Base-by-base conservation (phyloP, 2,329 filamentous ascomycete species). In the Gaeumannomyces tritici region DNA sequence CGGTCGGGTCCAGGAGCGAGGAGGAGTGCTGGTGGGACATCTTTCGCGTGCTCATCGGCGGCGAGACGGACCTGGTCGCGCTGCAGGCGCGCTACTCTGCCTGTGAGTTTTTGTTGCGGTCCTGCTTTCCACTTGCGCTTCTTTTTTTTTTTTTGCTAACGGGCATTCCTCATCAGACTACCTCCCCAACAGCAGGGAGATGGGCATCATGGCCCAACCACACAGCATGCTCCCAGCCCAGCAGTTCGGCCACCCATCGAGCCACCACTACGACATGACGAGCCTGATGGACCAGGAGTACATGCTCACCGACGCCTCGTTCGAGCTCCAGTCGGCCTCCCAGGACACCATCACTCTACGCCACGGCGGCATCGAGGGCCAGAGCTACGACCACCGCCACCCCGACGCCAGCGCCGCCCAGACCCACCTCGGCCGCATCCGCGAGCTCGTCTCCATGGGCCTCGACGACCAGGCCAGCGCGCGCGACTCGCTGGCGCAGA, bases 21-120 rank as follows among this genome's bases (percentile, higher is more conserved):
- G 60, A 61, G 60, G 54, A 42, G 29, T 35, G 31, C 60, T 61
- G 60, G 60, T 61, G 60, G 60, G 60, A 61, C n/a, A 56, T 61
- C 29, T 61, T 61, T 4, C 29, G 51, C 12, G 26, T 61, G 31
- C 55, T 61, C 28, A 47, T 61, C 26, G 35, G 42, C 28, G 27
- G 51, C 1, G 21, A 35, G 12, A 29, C 42, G 4, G 60, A 61
- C 21, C 51, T 27, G n/a, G 51, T 13, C 3, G 27, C 51, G 59
- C 47, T 55, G 21, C 54, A 51, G 59, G 12, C 27, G 13, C 60
- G 29, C 4, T 61, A 57, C 24, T 61, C 60, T 26, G 51, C 60
- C 12, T 61, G 60, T 61, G 56, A 61, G 60, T 55, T 28, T 18
- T 55, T 15, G 12, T 13, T 35, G n/a, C 8, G 4, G 4, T 29